Evolutionary conservation across 441 rosid species (phyloP), one percentile per base, ranked within the genome.

Genomic region (Gossypium gossypioides): DNA sequence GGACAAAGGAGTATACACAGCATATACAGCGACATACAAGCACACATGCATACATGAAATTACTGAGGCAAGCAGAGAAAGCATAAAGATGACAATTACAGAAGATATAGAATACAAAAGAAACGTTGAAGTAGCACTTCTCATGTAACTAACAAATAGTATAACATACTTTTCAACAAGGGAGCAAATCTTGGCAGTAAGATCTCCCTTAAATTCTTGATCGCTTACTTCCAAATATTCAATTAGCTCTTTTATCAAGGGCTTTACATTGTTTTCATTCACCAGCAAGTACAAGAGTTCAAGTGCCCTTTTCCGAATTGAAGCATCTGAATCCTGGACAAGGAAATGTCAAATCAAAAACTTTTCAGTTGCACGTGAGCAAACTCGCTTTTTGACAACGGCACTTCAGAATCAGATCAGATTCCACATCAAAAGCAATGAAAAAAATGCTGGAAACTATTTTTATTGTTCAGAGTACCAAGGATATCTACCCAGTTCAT

Each of bases 301-400:
- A 73, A 96, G 98, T 32, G 99, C 97, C 80, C 98, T 85, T 90
- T 96, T 96, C 76, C 91, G 88, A 76, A 96, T 91, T 32, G 99
- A 96, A 76, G 97, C 99, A 88, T 96, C 99, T 75, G 92, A 86
- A 77, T 93, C 99, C 99, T 96, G 95, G 66, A 85, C 84, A 24
- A 67, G 19, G 71, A 78, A 59, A 76, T 59, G 71, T 78, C 73
- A 88, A 55, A 73, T 73, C 50, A 81, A 67, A n/a, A 68, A 37
- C 61, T 66, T 69, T 72, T 37, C 29, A 58, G 54, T 74, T 54
- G 74, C 68, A 46, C 4, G n/a, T 46, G 16, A 55, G 69, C 40
- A 68, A 59, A 73, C 21, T 72, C 54, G 42, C 59, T 15, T 18
- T 63, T 67, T 34, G 61, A 54, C 18, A 69, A 27, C 48, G 74